Percentiles rank a stretch among this genome's conserved stretches.
These are phyloP conservation scores for Hordeum pubiflorum DNA, from an alignment of 202 grass and related monocot genomes.

Conservation along the genomic window DNA sequence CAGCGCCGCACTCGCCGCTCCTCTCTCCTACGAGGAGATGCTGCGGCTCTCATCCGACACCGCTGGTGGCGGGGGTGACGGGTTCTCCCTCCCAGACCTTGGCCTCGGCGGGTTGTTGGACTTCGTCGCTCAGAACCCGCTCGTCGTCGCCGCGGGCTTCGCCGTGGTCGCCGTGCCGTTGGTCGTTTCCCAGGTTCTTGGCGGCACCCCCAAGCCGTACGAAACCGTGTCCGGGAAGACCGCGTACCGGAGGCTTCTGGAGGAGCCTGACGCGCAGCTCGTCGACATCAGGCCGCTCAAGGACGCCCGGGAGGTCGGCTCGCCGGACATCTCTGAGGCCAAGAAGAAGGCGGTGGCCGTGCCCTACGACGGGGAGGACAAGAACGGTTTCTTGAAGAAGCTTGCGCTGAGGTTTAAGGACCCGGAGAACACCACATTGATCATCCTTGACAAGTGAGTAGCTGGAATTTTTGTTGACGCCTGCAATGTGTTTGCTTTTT, in stretches of 20 bases:
- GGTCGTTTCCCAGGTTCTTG: slow-evolving; percentile 44
- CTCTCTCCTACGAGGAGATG: slow-evolving; percentile 70
- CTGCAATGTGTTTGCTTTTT: slow-evolving; percentile 11
- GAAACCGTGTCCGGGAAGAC: slow-evolving; percentile 32
- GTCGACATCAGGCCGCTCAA: slow-evolving; percentile 76
- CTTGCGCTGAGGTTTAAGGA: slow-evolving; percentile 56
- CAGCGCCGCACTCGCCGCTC: slow-evolving; percentile 37
- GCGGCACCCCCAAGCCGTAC: slow-evolving; percentile 45
- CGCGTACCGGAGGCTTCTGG: slow-evolving; percentile 58
- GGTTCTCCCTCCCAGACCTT: slow-evolving; percentile 14
- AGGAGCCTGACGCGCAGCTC: slow-evolving; percentile 60
- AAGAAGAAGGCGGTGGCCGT: slow-evolving; percentile 64
- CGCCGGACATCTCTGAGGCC: slow-evolving; percentile 37
- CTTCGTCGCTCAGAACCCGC: slow-evolving; percentile 57
- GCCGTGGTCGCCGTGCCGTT: slow-evolving; percentile 52
- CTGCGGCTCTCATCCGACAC: slow-evolving; percentile 33
- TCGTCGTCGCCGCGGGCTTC: slow-evolving; percentile 41
- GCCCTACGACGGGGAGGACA: slow-evolving; percentile 54
- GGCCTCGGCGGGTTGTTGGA: slow-evolving; percentile 43
- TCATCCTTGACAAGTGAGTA: slow-evolving; percentile 73
- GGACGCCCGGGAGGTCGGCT: slow-evolving; percentile 47
- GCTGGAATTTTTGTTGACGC: neutral
- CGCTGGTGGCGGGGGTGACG: slow-evolving; percentile 5
- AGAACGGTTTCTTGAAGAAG: slow-evolving; percentile 63
- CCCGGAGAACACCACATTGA: slow-evolving; percentile 61